Conservation (phyloP, 2,329 filamentous ascomycete genomes). For the Pleoardoris graminearum region DNA sequence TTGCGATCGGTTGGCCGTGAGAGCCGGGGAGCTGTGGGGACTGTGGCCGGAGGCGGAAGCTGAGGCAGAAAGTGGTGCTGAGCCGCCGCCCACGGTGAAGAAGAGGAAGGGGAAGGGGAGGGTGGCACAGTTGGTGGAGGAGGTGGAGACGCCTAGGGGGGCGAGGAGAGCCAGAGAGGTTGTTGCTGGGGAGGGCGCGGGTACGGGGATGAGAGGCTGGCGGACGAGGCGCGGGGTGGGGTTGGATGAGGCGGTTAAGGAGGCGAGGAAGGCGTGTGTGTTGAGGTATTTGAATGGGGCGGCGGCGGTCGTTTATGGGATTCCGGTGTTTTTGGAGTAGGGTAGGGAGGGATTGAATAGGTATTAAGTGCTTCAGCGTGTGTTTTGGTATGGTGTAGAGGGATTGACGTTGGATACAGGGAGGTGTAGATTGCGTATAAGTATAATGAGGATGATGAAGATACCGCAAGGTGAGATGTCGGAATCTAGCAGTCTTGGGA, state of each 20-base stretch:
- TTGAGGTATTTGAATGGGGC: constrained; percentile 92
- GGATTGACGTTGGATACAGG: not conserved
- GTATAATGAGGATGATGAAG: too few species aligned
- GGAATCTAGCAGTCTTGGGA: too few species aligned
- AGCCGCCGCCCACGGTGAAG: constrained; percentile 33
- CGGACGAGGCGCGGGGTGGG: constrained; percentile 38
- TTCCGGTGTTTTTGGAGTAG: constrained; percentile 77
- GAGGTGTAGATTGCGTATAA: too few species aligned
- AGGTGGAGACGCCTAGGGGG: constrained; percentile 30
- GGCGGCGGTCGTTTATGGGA: constrained; percentile 90
- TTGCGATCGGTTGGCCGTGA: constrained; percentile 87
- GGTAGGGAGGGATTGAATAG: not conserved
- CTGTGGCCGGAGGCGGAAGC: constrained; percentile 56
- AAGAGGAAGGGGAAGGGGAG: constrained; percentile 37
- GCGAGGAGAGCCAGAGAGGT: constrained; percentile 28
- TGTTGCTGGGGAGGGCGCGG: constrained; percentile 26
- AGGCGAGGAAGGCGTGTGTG: constrained; percentile 76
- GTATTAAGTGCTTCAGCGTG: too few species aligned
- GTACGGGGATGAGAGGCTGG: constrained; percentile 32
- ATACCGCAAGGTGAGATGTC: too few species aligned
- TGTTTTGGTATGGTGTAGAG: not conserved
- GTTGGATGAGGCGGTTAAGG: constrained; percentile 79
- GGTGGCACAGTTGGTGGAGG: constrained; percentile 27
- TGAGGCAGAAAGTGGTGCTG: constrained; percentile 26
- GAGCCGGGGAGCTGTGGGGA: constrained; percentile 84